phyloP scores from a whole-genome alignment of 2,329 filamentous ascomycete genomes.

The Parastagonospora nodorum region DNA sequence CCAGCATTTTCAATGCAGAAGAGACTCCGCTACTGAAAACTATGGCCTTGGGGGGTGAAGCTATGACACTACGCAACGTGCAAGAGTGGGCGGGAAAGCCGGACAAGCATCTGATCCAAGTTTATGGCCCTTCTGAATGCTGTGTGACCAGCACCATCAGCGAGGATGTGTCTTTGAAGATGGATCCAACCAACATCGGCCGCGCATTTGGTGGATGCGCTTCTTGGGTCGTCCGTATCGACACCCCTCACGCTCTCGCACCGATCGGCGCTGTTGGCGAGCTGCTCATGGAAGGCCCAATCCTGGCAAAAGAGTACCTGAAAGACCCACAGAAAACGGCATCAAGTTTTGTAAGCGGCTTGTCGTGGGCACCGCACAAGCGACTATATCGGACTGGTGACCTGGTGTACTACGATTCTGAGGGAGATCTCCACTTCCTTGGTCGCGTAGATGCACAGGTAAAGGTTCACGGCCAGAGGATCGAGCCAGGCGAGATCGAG shows the following conservation, averaged over 20 bases:
- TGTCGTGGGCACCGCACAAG: not conserved
- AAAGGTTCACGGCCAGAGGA: not conserved
- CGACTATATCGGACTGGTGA: not conserved
- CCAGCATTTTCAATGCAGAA: not conserved
- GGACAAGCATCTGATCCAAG: not conserved
- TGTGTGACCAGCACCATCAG: not conserved
- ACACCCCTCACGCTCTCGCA: not conserved
- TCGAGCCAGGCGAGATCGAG: not conserved
- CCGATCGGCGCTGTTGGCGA: not conserved
- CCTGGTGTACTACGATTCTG: not conserved
- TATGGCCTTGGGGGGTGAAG: not conserved
- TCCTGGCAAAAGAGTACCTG: not conserved
- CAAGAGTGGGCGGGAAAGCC: not conserved
- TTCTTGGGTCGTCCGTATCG: not conserved
- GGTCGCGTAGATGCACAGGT: not conserved
- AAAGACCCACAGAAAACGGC: not conserved
- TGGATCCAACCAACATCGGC: not conserved
- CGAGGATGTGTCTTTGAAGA: not conserved
- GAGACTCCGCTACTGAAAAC: not conserved
- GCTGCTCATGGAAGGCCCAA: not conserved
- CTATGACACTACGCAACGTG: not conserved
- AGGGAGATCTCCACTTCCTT: not conserved
- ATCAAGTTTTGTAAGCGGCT: not conserved
- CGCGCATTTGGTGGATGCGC: not conserved
- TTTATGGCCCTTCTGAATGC: not conserved